Evolutionary conservation across 495 filamentous ascomycete genomes (phyloP), one percentile per base, ranked within the genome.

Genomic region (Hypoxylon fragiforme): DNA sequence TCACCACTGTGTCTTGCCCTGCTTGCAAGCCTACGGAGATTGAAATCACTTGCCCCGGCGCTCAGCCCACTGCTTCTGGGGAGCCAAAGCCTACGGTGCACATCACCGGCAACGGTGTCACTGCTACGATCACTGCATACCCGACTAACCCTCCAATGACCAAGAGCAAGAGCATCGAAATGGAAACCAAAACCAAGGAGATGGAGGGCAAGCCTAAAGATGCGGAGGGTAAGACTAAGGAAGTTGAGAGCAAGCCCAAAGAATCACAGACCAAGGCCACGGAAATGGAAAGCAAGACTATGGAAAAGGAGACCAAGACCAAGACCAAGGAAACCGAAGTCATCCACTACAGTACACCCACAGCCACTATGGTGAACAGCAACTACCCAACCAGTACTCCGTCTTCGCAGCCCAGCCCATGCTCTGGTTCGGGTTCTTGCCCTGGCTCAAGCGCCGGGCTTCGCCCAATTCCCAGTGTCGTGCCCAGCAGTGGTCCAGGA

Each of bases 31-130:
- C 64, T 24, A 48, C 57, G 26, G 61, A 66, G 16, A 54, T 70
- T 20, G 61, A 60, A 7, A 69, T 74, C 52, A 74, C 71, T 8
- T 71, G 64, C 54, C 62, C 69, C 36, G 62, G 66, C 22, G 67
- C 62, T 11, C 44, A 63, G 12, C 64, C 62, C 35, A 72, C 70
- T 1, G 62, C 36, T n/a, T 20, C 47, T 6, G 62, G 62, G 8
- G 5, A 16, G 28, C 24, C 9, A 28, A 31, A 28, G 14, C 57
- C 50, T 24, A 64, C 51, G 3, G 50, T 65, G 12, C 30, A 49
- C 15, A 60, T 73, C 24, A 43, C 45, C 3, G 59, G 63, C 44
- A 69, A 72, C 54, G 68, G 70, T n/a, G 52, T 73, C 26, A 68
- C 70, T 7, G 66, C 68, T 31, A 66, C 69, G 28, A 51, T 71